These are phyloP conservation scores for Eutrema salsugineum DNA, from an alignment of 441 rosid genomes.

Conservation along the genomic window DNA sequence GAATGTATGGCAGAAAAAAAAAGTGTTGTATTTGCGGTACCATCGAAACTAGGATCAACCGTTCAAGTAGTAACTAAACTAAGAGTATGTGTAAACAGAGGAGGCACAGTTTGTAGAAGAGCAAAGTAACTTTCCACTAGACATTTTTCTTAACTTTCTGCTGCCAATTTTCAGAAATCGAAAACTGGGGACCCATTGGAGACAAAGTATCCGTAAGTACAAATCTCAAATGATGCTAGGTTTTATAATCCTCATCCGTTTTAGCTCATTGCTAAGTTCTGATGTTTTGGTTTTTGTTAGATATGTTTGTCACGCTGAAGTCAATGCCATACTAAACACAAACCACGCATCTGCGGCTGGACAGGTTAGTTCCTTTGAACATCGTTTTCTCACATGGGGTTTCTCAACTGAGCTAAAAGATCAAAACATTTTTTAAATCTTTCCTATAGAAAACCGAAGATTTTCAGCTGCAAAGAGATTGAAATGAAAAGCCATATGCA, in stretches of 20 bases:
- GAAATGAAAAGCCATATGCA: background rate
- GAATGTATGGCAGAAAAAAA: background rate
- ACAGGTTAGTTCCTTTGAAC: constrained; percentile 46
- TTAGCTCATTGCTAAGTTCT: constrained; percentile 1
- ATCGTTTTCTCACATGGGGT: background rate
- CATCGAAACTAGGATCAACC: background rate
- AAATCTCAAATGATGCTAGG: background rate
- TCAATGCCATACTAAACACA: constrained; percentile 90
- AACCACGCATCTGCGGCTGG: constrained; percentile 93
- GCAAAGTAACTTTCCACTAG: background rate
- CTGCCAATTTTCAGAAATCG: constrained; percentile 56
- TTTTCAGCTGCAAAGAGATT: background rate
- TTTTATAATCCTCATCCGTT: constrained; percentile 6
- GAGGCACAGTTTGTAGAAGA: background rate
- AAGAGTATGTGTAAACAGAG: background rate
- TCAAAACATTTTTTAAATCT: background rate
- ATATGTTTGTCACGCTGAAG: constrained; percentile 98
- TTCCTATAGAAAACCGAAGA: background rate
- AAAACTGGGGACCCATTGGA: constrained; percentile 70
- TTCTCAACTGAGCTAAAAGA: background rate
- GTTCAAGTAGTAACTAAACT: background rate
- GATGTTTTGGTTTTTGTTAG: constrained; percentile 38
- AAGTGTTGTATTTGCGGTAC: background rate
- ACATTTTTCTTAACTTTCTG: background rate
- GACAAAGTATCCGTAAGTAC: constrained; percentile 85